Evolutionary conservation across 352 stramenopile species (phyloP), one percentile per base, ranked within the genome.

Genomic region (Globisporangium mamillatum): DNA sequence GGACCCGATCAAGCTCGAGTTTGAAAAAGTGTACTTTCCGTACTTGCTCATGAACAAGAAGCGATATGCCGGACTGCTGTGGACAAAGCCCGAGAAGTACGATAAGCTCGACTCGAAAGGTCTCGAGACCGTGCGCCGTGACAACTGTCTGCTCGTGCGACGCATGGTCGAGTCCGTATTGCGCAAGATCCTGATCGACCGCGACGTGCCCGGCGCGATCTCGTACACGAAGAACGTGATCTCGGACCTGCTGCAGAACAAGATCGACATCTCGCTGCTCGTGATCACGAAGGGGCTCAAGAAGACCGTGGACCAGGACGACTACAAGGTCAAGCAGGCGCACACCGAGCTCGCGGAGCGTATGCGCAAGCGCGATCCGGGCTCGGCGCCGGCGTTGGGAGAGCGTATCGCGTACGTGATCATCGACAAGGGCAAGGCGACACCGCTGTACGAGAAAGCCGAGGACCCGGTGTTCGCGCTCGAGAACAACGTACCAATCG

Each of bases 41-140:
- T 99, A 99, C 71, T 79, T 99, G 69, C 86, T 99, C 22, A 99
- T 99, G 97, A 99, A 99, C 86, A 99, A 99, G 86, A 99, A 99
- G 80, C 87, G 97, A 18, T 93, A 95, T 64, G 84, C 86, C 54
- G 86, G 84, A 36, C 65, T 95, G 61, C 73, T 94, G 10, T 94
- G 86, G 84, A 95, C 84, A 5, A 87, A 81, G 34, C 82, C 93
- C 3, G 97, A 99, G 2, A 99, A 99, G 71, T 99, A 98, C 72
- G 98, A 99, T 81, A 99, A 99, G 78, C 90, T 99, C 72, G 97
- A 99, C 77, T 97, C 92, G 16, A 98, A 98, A 67, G 98, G 98
- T 48, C 87, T 99, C 29, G 98, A 99, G 78, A 99, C 97, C 9
- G 97, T 99, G 61, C 96, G 98, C 65, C 95, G 98, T 67, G 98